Evolutionary conservation across 257 asterid genomes (phyloP).

Genomic region (Solanum arcanum): DNA sequence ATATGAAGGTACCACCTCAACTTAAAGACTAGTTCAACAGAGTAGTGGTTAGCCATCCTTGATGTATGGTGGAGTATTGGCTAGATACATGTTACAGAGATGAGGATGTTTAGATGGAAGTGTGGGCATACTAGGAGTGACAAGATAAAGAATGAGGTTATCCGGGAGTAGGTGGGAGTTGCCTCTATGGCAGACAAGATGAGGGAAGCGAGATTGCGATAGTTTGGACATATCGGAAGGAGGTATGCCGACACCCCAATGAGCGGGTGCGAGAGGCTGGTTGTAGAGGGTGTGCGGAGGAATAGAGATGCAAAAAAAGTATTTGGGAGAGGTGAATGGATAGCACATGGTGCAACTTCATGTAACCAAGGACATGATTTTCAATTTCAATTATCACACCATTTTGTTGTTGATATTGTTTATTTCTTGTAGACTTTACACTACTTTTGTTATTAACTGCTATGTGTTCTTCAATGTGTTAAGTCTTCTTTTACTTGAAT

Average conservation of each 20-base stretch:
- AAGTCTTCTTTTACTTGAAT: neutral
- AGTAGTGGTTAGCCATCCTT: neutral
- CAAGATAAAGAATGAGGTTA: neutral
- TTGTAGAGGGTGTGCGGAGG: neutral
- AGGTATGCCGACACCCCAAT: neutral
- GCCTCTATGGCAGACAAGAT: neutral
- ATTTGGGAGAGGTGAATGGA: neutral
- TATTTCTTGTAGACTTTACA: neutral
- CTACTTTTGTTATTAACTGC: neutral
- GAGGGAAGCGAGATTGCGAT: neutral
- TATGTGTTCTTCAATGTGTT: neutral
- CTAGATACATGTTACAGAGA: neutral
- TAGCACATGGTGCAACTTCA: neutral
- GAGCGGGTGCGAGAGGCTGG: neutral
- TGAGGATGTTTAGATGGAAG: neutral
- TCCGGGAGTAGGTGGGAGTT: neutral
- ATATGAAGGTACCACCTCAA: neutral
- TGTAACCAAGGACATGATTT: neutral
- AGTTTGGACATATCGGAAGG: neutral
- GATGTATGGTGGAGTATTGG: too few relatives aligned
- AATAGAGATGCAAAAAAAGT: neutral
- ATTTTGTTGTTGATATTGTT: neutral
- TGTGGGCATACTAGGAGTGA: neutral
- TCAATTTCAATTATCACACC: neutral
- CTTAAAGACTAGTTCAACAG: neutral